Conservation (phyloP, 2,329 filamentous ascomycete genomes). For the Uncinocarpus reesii region DNA sequence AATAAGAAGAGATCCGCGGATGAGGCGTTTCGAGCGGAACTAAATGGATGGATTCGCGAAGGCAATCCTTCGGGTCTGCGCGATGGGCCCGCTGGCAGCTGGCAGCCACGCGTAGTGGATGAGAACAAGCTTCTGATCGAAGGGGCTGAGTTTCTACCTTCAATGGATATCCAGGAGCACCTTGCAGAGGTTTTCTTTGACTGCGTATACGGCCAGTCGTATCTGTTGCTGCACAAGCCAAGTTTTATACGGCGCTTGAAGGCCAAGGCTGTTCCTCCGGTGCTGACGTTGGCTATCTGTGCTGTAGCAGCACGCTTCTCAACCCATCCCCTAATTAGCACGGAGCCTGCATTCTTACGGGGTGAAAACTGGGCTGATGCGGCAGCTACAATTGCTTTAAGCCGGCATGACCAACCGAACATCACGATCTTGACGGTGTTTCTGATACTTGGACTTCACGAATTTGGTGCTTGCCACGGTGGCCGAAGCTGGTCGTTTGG, state of each 20-base stretch:
- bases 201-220: constrained; percentile 88
- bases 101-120: constrained; percentile 55
- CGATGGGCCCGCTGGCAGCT: constrained; percentile 43
- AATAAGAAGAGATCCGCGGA: constrained; percentile 74
- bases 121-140: constrained; percentile 70
- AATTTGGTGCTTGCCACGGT: constrained; percentile 94
- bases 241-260: constrained; percentile 83
- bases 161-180: constrained; percentile 83
- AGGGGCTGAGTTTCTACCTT: constrained; percentile 69
- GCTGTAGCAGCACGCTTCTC: constrained; percentile 93
- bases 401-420: constrained; percentile 86
- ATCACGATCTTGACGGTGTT: constrained; percentile 91
- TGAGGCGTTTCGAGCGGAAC: constrained; percentile 72
- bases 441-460: constrained; percentile 77
- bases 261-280: constrained; percentile 70
- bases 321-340: constrained; percentile 68
- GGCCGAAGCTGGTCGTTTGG: constrained; percentile 92
- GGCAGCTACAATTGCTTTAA: constrained; percentile 77
- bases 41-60: constrained; percentile 67
- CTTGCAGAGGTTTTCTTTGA: constrained; percentile 93
- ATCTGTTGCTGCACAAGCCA: constrained; percentile 88
- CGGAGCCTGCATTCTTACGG: constrained; percentile 68
- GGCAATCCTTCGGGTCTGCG: constrained; percentile 37
- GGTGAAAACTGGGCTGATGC: constrained; percentile 84
- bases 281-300: constrained; percentile 85